Evolutionary conservation across 2,329 filamentous ascomycete genomes (phyloP), one percentile per base, ranked within the genome.

Genomic region (Alternaria sp.): DNA sequence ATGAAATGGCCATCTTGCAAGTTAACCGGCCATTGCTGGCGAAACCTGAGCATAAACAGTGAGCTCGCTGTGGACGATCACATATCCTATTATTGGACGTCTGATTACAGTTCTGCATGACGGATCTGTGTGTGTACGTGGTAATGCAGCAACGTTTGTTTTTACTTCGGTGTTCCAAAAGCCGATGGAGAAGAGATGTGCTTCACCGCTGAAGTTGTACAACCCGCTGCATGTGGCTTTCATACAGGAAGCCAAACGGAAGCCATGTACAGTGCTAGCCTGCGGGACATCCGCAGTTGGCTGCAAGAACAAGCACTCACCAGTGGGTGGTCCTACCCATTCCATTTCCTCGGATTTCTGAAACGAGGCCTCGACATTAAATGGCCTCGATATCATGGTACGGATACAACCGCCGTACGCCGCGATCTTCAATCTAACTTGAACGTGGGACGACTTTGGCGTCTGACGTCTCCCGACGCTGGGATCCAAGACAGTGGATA

Each of bases 131-230:
- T 51, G 39, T 39, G 39, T 43, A 48, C 42, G 12, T 42, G 30
- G 24, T 46, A 47, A 16, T 57, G 55, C 32, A 39, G 41, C 22
- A 42, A 43, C 34, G 11, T 52, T 60, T 47, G 20, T 52, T 57
- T 61, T 61, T 46, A n/a, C 36, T 48, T 53, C 16, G 42, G 58
- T 61, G 48, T 51, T 52, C 32, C 24, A 41, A 39, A 42, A 44
- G 57, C 44, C 52, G 53, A 56, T 32, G 46, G 47, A 54, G 41
- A 51, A 51, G 30, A 44, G 22, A 51, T 38, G 48, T 41, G 54
- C 54, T 62, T 71, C 72, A 75, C 75, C 74, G 72, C 75, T 67
- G 69, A 67, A 71, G 62, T 59, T 75, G 72, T 75, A 68, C 69
- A 51, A 75, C 73, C 63, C 53, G 48, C 41, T 51, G 65, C 61